Evolutionary conservation across 805 yeast species (phyloP).

Genomic region (Yamadazyma philogaea): DNA sequence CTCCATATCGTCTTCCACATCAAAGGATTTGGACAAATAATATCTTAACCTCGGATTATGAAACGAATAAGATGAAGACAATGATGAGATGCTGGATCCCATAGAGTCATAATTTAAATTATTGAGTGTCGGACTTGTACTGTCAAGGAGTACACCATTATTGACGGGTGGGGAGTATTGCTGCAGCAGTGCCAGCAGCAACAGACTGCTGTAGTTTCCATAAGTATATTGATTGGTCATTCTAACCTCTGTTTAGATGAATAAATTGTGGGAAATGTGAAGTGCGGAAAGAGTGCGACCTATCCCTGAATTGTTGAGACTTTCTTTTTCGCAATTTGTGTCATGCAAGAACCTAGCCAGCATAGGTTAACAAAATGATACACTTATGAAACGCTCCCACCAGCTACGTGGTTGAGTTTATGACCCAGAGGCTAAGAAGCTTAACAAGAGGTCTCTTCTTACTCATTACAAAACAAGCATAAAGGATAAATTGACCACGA

Average conservation of each 20-base stretch:
- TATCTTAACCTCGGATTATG: slow-evolving; percentile 53
- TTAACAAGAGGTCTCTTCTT: too few species aligned
- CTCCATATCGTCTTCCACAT: slow-evolving; percentile 60
- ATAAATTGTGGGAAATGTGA: not conserved
- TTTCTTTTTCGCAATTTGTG: slow-evolving; percentile 9
- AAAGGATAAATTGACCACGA: too few species aligned
- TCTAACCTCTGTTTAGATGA: not conserved
- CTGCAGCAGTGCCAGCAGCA: slow-evolving; percentile 17
- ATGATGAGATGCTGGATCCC: slow-evolving; percentile 12
- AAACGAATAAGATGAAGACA: slow-evolving; percentile 29
- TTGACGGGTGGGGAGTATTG: slow-evolving; percentile 17
- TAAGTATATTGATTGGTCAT: slow-evolving; percentile 32
- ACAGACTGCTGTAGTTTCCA: slow-evolving; percentile 25
- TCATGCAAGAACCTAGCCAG: not conserved
- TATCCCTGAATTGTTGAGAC: slow-evolving; percentile 10
- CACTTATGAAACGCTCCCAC: too few species aligned
- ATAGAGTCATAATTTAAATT: slow-evolving; percentile 17
- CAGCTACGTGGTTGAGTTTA: too few species aligned
- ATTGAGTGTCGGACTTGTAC: slow-evolving; percentile 26
- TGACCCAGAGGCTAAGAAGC: too few species aligned
- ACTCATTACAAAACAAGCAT: too few species aligned
- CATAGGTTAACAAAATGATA: too few species aligned
- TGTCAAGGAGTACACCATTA: slow-evolving; percentile 15
- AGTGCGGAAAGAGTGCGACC: not conserved
- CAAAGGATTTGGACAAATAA: slow-evolving; percentile 59